Base-by-base conservation (phyloP, 192 early-diverging fungal genomes). In the Mortierella claussenii region DNA sequence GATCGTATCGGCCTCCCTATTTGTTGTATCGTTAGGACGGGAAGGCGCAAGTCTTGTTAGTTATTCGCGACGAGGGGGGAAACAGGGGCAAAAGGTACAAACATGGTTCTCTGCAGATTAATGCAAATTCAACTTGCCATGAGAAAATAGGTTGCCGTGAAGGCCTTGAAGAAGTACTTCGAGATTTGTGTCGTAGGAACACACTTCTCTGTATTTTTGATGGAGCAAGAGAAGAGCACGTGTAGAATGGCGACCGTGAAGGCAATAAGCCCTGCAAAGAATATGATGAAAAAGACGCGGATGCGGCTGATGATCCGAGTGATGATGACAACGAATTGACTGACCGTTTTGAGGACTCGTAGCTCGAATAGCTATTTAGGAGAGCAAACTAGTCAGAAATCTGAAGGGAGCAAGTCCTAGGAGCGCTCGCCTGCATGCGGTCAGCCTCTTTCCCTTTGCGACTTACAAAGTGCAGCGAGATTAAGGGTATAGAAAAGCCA, bases 201-300 rank as follows among this genome's bases (percentile, higher is more conserved):
- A n/a, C n/a, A n/a, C n/a, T n/a, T n/a, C n/a, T n/a, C n/a, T n/a
- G n/a, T n/a, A n/a, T n/a, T n/a, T n/a, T n/a, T n/a, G n/a, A n/a
- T n/a, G n/a, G n/a, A n/a, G n/a, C n/a, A n/a, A n/a, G n/a, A n/a
- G n/a, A n/a, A n/a, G n/a, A 69, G 33, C 9, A 69, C 7, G n/a
- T 69, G 67, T 1, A 69, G 32, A 33, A 69, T 59, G 0, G 56
- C 67, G 18, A 60, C 49, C 18, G 67, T 36, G 51, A 69, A 69
- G 6, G 40, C 56, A 1, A 69, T 7, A 5, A 69, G 20, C 0
- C 67, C 57, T 6, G 27, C 57, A n/a, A 40, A 4, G 18, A 60
- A 59, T 0, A 69, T 43, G 6, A 69, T 27, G 18, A 69, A 60
- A 32, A 69, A 69, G 8, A 69, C 57, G 3, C 57, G 67, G 30